Evolutionary conservation across 148 eudicot genomes (phyloP).

Genomic region (Camellia japonica): DNA sequence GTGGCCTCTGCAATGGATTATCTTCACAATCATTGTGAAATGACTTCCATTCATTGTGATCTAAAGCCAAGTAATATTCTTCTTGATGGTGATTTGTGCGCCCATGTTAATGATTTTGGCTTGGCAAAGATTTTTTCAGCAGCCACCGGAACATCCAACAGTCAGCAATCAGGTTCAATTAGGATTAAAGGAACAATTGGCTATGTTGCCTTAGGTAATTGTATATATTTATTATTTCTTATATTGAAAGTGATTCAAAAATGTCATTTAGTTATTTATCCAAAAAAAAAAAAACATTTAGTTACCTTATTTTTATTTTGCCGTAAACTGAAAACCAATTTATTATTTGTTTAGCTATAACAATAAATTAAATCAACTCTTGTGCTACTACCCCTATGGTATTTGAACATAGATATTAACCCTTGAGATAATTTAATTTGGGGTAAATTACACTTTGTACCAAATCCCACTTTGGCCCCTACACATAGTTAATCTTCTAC

Average conservation of each 20-base stretch:
- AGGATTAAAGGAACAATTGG: conserved; percentile 14
- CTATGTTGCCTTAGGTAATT: conserved; percentile 6
- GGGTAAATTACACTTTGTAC: too few species aligned
- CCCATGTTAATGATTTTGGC: conserved; percentile 15
- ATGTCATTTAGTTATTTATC: too few species aligned
- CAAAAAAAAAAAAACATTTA: too few species aligned
- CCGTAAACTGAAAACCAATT: too few species aligned
- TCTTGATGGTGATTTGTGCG: conserved; percentile 8
- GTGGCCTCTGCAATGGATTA: conserved; percentile 15
- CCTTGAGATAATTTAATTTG: too few species aligned
- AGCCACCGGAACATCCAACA: too few species aligned
- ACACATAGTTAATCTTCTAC: too few species aligned
- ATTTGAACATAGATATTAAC: neutral
- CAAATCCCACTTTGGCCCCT: too few species aligned
- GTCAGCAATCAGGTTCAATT: neutral
- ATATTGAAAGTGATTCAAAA: too few species aligned
- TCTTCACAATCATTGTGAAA: conserved; percentile 5
- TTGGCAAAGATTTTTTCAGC: neutral
- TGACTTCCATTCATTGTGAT: conserved; percentile 7
- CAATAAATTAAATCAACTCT: neutral
- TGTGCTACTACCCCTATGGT: too few species aligned
- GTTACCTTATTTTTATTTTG: too few species aligned
- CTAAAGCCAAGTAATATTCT: conserved; percentile 12
- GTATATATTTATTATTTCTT: neutral
- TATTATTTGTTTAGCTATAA: too few species aligned